Conservation (phyloP, 352 stramenopile genomes). For the Pilasporangium apinafurcum region DNA sequence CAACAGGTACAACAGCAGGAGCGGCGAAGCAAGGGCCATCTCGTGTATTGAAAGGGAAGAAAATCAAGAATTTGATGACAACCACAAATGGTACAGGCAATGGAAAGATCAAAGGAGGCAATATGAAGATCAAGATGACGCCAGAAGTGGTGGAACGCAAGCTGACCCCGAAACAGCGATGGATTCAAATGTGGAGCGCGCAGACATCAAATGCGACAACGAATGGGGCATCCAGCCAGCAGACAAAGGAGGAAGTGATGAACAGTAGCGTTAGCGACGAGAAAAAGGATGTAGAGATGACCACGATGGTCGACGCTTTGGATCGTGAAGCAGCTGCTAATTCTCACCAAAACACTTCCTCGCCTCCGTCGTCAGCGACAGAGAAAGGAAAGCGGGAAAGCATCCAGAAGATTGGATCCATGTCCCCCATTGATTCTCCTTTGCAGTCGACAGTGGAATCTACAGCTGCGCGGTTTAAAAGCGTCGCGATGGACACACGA, state of each 20-base stretch:
- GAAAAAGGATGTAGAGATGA: background rate
- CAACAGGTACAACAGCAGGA: constrained; percentile 16
- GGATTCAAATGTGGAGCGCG: constrained; percentile 67
- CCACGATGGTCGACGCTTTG: background rate
- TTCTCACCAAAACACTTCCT: background rate
- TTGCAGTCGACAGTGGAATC: too few species aligned
- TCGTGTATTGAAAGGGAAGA: constrained; percentile 16
- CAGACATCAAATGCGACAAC: constrained; percentile 13
- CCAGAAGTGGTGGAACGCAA: constrained; percentile 15
- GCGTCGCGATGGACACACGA: too few species aligned
- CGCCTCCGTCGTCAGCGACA: constrained; percentile 1
- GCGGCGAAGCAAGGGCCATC: background rate
- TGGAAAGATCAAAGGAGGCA: constrained; percentile 8
- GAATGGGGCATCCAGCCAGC: background rate
- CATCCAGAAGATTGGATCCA: too few species aligned
- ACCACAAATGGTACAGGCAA: constrained; percentile 1
- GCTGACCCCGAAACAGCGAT: constrained; percentile 72
- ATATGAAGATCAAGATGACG: constrained; percentile 3
- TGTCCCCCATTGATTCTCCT: too few species aligned
- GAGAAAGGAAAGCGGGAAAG: too few species aligned
- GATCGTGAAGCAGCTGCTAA: constrained; percentile 3
- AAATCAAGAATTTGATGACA: constrained; percentile 25
- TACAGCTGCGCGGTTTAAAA: too few species aligned
- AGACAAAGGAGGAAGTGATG: background rate
- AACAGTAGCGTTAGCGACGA: background rate